A percentile compares a stretch with the other conserved stretches of the same genome.
phyloP scores from a whole-genome alignment of 257 asterid species.

The Jaltomata sinuosa region DNA sequence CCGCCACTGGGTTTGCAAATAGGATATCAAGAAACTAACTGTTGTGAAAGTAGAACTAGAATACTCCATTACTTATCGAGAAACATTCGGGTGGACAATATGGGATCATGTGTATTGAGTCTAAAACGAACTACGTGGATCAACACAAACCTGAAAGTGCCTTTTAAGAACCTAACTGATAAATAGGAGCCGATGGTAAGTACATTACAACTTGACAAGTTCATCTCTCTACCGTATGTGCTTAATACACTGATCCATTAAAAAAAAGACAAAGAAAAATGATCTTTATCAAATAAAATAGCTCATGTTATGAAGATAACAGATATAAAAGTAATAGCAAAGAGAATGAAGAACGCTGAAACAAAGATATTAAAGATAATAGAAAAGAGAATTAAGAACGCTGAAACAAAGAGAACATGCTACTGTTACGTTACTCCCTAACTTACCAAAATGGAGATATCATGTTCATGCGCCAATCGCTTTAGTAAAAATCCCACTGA shows the following conservation, averaged over 20 bases:
- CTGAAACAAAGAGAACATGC: background rate
- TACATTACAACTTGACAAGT: background rate
- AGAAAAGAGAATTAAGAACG: background rate
- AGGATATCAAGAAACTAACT: background rate
- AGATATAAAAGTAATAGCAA: background rate
- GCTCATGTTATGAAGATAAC: background rate
- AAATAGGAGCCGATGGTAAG: background rate
- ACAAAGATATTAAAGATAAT: background rate
- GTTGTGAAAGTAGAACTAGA: background rate
- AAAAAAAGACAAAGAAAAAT: background rate
- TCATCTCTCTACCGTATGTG: background rate
- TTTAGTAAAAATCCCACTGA: slow-evolving; percentile 63
- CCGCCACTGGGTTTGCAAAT: background rate
- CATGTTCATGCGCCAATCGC: slow-evolving; percentile 71
- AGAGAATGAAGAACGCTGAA: background rate
- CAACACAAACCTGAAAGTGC: background rate
- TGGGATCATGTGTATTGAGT: background rate
- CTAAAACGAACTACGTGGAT: background rate
- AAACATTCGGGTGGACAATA: background rate
- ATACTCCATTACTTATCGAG: background rate
- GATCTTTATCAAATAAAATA: background rate
- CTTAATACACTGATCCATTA: background rate
- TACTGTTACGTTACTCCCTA: background rate
- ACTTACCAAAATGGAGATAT: slow-evolving; percentile 58
- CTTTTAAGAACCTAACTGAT: background rate